phyloP scores from a whole-genome alignment of 2,329 filamentous ascomycete species.

The Phialemonium atrogriseum region DNA sequence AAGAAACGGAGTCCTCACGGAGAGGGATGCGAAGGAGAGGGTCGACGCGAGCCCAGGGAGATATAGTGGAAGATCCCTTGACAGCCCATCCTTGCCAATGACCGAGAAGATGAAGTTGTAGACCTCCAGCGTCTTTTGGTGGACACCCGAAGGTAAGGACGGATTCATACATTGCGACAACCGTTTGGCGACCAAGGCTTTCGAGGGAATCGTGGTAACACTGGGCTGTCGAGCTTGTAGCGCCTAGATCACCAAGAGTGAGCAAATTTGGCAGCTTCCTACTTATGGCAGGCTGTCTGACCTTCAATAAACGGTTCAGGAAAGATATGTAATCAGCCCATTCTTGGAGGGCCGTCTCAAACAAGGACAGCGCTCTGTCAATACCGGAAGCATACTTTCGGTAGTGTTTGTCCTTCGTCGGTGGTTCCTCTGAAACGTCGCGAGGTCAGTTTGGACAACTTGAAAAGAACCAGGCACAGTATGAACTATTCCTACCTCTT shows the following conservation, averaged over 20 bases:
- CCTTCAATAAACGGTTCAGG: conserved; percentile 82
- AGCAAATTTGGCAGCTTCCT: too few relatives aligned
- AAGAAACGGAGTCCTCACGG: conserved; percentile 79
- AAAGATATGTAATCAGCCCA: conserved; percentile 99
- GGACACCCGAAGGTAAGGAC: conserved; percentile 85
- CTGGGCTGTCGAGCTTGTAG: conserved; percentile 76
- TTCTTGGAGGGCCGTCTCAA: conserved; percentile 90
- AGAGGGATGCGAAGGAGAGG: conserved; percentile 88
- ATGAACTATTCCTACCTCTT: conserved; percentile 53
- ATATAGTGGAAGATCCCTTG: conserved; percentile 76
- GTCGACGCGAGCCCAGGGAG: conserved; percentile 83
- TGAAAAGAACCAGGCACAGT: too few relatives aligned
- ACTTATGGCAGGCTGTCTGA: too few relatives aligned
- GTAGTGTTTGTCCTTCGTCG: conserved; percentile 58
- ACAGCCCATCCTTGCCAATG: conserved; percentile 73
- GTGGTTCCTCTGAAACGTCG: conserved; percentile 38
- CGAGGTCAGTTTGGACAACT: conserved; percentile 9
- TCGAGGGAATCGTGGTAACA: conserved; percentile 68
- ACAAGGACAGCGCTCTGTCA: conserved; percentile 78
- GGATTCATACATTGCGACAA: conserved; percentile 94
- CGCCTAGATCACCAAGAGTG: conserved; percentile 58
- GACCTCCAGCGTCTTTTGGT: conserved; percentile 94
- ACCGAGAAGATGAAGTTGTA: conserved; percentile 83
- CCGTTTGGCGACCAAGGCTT: conserved; percentile 75
- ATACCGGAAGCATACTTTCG: conserved; percentile 85